Evolutionary conservation across 768 basidiomycete species (phyloP), one percentile per base, ranked within the genome.

Genomic region (Flagelloscypha sp.): DNA sequence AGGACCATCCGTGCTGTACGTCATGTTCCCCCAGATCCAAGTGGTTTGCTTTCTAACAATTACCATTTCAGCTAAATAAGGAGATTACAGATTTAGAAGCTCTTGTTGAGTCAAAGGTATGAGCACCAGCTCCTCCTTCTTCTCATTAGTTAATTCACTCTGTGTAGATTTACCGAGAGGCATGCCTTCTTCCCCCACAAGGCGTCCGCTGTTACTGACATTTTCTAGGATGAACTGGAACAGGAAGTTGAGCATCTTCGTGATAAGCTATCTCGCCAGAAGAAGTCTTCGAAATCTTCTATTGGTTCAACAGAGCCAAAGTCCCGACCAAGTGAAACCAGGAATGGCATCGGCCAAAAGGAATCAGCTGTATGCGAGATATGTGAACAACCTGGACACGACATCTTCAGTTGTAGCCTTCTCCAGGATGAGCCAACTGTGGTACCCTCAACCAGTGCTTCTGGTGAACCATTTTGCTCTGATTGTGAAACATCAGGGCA

Each of bases 51-150:
- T 29, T n/a, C 36, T 45, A 30, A 39, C 33, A 27, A 28, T 42
- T 12, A 23, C 33, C 30, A 33, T 16, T 42, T 27, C 45, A 93
- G 87, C 71, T 92, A 41, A 83, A 87, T 58, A 85, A 89, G 49
- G 90, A 97, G 61, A 84, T 98, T 33, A 76, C 80, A 36, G 92
- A 97, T 53, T 70, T 97, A 13, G 94, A 98, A 57, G 72, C 81
- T 24, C 66, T 99, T 27, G 79, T 97, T n/a, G 94, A 99, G 54
- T 74, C 86, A 36, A 97, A 95, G 76, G 88, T 87, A 41, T 37
- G 57, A 13, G 13, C n/a, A n/a, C n/a, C n/a, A 27, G 25, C 5
- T 11, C 15, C 34, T 12, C 15, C 37, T 11, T 10, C 16, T 5
- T 4, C 10, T 23, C 10, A n/a, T 18, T 12, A 16, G 27, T 13